Evolutionary conservation across 139 green algal species (phyloP).

Genomic region (Micractinium sp.): DNA sequence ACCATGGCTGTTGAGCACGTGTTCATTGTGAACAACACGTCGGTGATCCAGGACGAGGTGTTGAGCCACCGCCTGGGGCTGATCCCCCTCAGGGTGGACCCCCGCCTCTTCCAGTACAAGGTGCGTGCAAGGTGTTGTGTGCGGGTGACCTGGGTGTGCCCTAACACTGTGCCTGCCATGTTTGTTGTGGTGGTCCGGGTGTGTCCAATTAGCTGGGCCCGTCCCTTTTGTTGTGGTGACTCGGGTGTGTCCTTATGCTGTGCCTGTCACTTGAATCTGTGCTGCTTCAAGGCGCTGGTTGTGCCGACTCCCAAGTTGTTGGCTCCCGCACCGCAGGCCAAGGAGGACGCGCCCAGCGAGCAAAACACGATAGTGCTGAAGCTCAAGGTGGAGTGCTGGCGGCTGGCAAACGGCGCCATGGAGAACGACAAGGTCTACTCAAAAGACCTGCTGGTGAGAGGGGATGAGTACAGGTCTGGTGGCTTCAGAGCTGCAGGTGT

Average conservation of each 20-base stretch:
- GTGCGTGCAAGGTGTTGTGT: conserved; percentile 36
- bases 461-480: background rate
- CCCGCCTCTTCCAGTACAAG: conserved; percentile 78
- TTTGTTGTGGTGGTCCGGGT: no score
- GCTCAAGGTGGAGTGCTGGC: conserved; percentile 64
- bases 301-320: no score
- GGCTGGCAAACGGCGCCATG: conserved; percentile 37
- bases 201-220: background rate
- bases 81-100: conserved; percentile 87
- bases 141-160: no score
- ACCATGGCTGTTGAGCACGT: conserved; percentile 99
- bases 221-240: no score
- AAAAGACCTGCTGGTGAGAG: background rate
- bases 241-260: background rate
- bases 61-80: conserved; percentile 93
- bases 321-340: background rate
- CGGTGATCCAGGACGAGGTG: conserved; percentile 93
- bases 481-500: background rate
- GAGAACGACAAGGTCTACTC: conserved; percentile 60
- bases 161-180: background rate
- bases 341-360: conserved; percentile 56
- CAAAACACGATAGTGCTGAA: conserved; percentile 80
- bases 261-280: no score
- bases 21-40: conserved; percentile 98
- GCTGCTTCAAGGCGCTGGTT: no score